Evolutionary conservation across 345 rosid species (phyloP).

Genomic region (Arabis alpina): DNA sequence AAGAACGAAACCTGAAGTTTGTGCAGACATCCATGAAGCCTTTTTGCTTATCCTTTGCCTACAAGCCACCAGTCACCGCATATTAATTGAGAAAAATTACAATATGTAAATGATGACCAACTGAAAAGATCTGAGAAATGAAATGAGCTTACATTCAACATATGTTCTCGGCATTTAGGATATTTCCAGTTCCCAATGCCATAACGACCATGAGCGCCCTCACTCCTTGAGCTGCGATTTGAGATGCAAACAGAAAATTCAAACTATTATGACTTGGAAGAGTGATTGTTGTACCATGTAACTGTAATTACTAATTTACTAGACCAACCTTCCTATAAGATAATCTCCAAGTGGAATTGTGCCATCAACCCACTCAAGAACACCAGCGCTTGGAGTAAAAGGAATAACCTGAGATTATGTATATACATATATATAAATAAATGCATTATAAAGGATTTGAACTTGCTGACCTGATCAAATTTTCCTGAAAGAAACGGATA

Average conservation of each 20-base stretch:
- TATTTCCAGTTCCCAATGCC: slow-evolving; percentile 85
- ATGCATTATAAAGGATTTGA: slow-evolving; percentile 5
- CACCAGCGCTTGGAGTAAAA: slow-evolving; percentile 98
- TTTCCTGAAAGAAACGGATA: slow-evolving; percentile 4
- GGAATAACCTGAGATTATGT: slow-evolving; percentile 58
- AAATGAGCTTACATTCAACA: slow-evolving; percentile 66
- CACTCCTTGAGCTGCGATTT: slow-evolving; percentile 73
- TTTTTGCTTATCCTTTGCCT: slow-evolving; percentile 87
- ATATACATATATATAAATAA: too few species aligned
- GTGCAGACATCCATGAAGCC: slow-evolving; percentile 84
- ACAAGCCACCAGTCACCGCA: slow-evolving; percentile 29
- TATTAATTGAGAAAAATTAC: slow-evolving; percentile 7
- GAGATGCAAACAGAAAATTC: slow-evolving; percentile 14
- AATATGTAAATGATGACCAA: slow-evolving; percentile 28
- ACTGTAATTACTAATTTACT: slow-evolving; percentile 18
- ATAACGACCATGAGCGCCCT: slow-evolving; percentile 92
- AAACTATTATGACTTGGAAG: slow-evolving; percentile 22
- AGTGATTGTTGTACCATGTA: slow-evolving; percentile 9
- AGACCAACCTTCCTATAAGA: slow-evolving; percentile 80
- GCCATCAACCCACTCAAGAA: slow-evolving; percentile 98
- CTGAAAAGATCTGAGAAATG: slow-evolving; percentile 25
- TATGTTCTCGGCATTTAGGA: slow-evolving; percentile 78
- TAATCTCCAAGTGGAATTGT: slow-evolving; percentile 93
- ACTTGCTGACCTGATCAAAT: slow-evolving; percentile 11
- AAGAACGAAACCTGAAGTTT: slow-evolving; percentile 75